Conservation (phyloP, 208 protist genomes). For the Wallacemonas rigidus region DNA sequence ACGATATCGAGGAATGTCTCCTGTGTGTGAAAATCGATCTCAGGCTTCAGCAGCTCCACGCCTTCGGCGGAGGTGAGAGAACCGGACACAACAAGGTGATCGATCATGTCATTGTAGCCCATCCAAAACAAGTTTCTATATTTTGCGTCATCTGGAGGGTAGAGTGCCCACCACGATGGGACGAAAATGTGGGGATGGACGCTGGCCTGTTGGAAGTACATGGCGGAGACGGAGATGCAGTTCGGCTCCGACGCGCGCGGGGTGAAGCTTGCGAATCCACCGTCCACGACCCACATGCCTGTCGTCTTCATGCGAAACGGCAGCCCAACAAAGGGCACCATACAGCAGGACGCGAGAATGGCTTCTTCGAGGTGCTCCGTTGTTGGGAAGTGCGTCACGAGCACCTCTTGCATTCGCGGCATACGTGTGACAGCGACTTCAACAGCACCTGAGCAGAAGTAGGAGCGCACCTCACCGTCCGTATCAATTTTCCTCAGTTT, state of each 20-base stretch:
- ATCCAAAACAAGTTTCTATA: constrained; percentile 71
- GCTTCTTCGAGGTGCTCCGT: constrained; percentile 59
- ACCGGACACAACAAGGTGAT: constrained; percentile 50
- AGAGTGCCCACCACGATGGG: constrained; percentile 77
- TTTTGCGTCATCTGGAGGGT: constrained; percentile 45
- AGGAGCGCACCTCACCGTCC: constrained; percentile 22
- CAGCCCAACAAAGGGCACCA: constrained; percentile 68
- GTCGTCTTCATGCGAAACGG: constrained; percentile 67
- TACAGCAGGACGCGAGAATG: constrained; percentile 67
- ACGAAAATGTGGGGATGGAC: constrained; percentile 69
- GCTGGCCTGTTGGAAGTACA: constrained; percentile 76
- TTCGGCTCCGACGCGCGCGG: constrained; percentile 59
- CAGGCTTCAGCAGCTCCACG: constrained; percentile 39
- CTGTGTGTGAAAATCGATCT: constrained; percentile 41
- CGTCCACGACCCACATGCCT: constrained; percentile 76
- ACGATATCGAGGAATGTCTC: constrained; percentile 33
- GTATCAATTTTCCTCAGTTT: constrained; percentile 46
- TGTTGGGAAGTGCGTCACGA: constrained; percentile 44
- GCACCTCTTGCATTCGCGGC: constrained; percentile 42
- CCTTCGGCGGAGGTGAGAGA: constrained; percentile 31
- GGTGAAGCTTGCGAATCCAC: constrained; percentile 65
- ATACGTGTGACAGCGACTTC: constrained; percentile 75
- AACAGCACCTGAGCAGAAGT: constrained; percentile 51
- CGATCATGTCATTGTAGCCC: constrained; percentile 85
- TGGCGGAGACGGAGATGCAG: constrained; percentile 72